Evolutionary conservation across 495 filamentous ascomycete species (phyloP).

Genomic region (Hypoxylon cercidicola): DNA sequence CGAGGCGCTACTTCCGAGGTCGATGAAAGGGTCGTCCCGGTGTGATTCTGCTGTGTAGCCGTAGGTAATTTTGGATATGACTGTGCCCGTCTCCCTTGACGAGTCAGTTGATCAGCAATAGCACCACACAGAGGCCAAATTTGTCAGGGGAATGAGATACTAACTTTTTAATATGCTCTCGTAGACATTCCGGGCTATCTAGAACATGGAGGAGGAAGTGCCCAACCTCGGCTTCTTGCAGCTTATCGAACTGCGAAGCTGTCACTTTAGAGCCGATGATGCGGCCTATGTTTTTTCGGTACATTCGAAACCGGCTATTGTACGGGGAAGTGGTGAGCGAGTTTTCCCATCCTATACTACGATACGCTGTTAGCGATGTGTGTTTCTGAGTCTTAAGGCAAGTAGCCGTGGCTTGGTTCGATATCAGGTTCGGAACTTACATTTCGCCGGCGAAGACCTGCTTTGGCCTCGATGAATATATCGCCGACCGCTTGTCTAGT

Average conservation of each 20-base stretch:
- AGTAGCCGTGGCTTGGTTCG: not conserved
- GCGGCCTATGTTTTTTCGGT: slow-evolving; percentile 54
- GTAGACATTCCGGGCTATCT: slow-evolving; percentile 48
- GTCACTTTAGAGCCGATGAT: slow-evolving; percentile 48
- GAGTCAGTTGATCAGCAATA: not conserved
- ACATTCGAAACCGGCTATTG: slow-evolving; percentile 50
- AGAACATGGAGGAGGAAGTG: slow-evolving; percentile 57
- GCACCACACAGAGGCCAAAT: too few relatives aligned
- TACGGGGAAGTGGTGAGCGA: slow-evolving; percentile 50
- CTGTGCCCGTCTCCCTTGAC: slow-evolving; percentile 47
- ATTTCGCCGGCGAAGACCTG: slow-evolving; percentile 54
- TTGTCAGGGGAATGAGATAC: slow-evolving; percentile 3
- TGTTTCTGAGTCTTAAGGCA: not conserved
- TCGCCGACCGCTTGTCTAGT: slow-evolving; percentile 57
- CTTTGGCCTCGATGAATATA: slow-evolving; percentile 55
- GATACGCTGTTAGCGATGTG: slow-evolving; percentile 5
- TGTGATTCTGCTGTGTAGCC: slow-evolving; percentile 59
- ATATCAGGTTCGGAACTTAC: slow-evolving; percentile 38
- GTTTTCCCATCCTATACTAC: slow-evolving; percentile 49
- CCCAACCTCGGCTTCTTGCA: slow-evolving; percentile 54
- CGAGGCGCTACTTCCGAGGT: slow-evolving; percentile 51
- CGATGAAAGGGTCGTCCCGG: slow-evolving; percentile 55
- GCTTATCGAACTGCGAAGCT: slow-evolving; percentile 47
- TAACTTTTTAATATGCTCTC: slow-evolving; percentile 55
- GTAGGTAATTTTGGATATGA: slow-evolving; percentile 61